These are phyloP conservation scores for Trifolium fragiferum DNA, from an alignment of 306 rosid species.

Conservation along the genomic window DNA sequence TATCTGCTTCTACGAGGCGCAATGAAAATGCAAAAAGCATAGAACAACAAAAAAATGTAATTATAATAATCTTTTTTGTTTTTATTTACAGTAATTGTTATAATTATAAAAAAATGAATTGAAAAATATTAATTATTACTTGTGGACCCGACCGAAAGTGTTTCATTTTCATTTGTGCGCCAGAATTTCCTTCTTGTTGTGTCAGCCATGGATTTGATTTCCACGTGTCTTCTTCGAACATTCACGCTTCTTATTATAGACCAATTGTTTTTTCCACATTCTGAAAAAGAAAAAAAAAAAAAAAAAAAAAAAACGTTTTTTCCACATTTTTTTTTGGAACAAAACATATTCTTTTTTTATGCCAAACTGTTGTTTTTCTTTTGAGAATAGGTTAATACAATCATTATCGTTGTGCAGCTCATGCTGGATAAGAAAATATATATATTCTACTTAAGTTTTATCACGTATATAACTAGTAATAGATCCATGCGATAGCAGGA, in stretches of 20 bases:
- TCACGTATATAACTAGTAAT: too few relatives aligned
- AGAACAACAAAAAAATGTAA: neutral
- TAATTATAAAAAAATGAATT: too few relatives aligned
- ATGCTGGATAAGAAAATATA: too few relatives aligned
- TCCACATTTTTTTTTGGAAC: too few relatives aligned
- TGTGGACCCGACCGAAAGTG: slow-evolving; percentile 38
- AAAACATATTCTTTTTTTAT: neutral
- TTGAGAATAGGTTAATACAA: neutral
- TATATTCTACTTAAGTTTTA: too few relatives aligned
- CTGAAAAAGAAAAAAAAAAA: too few relatives aligned
- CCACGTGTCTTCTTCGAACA: slow-evolving; percentile 37
- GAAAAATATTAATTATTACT: neutral
- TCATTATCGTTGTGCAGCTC: too few relatives aligned
- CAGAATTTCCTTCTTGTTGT: slow-evolving; percentile 22
- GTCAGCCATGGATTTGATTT: slow-evolving; percentile 24
- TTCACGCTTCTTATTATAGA: neutral
- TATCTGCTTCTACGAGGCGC: slow-evolving; percentile 41
- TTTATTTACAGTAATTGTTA: neutral
- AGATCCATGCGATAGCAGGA: too few relatives aligned
- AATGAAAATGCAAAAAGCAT: slow-evolving; percentile 22
- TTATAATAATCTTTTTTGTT: neutral
- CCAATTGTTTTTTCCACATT: neutral
- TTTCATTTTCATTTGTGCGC: slow-evolving; percentile 25
- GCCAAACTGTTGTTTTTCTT: neutral
- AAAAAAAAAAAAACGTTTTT: neutral